phyloP scores from a whole-genome alignment of 192 early-diverging fungal genomes.

The Coemansia sp. region DNA sequence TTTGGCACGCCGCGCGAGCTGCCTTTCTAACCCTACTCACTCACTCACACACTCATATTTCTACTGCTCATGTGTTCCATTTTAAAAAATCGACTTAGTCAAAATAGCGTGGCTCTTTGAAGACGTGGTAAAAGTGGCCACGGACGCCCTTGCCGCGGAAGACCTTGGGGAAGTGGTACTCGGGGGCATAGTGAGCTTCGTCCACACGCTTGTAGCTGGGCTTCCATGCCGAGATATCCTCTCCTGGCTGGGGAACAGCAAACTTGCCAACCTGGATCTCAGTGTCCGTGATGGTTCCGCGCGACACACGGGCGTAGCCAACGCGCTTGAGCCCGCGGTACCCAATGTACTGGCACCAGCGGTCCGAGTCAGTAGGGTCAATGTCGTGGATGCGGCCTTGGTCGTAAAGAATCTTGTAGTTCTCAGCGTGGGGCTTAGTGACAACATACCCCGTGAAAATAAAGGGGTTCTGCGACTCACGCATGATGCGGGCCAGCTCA shows the following conservation, averaged over 20 bases:
- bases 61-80: neutral
- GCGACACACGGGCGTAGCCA: constrained; percentile 74
- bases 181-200: constrained; percentile 56
- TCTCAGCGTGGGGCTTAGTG: constrained; percentile 62
- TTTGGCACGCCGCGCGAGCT: constrained; percentile 25
- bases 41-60: neutral
- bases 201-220: constrained; percentile 60
- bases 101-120: constrained; percentile 74
- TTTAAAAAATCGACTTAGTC: too few relatives aligned
- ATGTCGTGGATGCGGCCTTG: constrained; percentile 73
- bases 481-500: constrained; percentile 75
- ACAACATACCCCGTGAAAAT: constrained; percentile 82
- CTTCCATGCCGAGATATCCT: constrained; percentile 41
- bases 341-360: constrained; percentile 83
- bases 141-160: constrained; percentile 71
- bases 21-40: neutral
- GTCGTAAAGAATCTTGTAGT: constrained; percentile 64
- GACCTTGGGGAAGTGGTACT: constrained; percentile 62
- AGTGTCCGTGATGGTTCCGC: constrained; percentile 79
- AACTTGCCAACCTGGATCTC: constrained; percentile 83
- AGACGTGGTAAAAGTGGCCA: constrained; percentile 75
- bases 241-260: constrained; percentile 48
- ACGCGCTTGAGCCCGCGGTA: constrained; percentile 72
- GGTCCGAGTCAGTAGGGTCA: constrained; percentile 70
- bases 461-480: constrained; percentile 70